Evolutionary conservation across 352 stramenopile species (phyloP), one percentile per base, ranked within the genome.

Genomic region (Globisporangium takayamanum): DNA sequence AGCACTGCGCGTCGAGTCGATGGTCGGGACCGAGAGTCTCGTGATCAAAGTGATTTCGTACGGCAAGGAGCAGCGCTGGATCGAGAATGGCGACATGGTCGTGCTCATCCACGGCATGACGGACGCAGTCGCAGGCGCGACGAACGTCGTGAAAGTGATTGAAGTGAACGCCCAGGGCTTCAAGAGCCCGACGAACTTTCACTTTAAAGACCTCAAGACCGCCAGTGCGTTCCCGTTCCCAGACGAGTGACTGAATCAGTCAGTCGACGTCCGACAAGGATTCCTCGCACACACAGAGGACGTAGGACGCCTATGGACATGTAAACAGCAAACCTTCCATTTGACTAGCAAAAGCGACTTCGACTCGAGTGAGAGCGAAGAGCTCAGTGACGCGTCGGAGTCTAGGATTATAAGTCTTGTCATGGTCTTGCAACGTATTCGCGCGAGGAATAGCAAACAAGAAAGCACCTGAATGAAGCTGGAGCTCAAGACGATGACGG

Each of bases 61-160:
- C 54, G 84, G 71, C 37, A 92, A 96, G 46, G 68, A 93, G 36
- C 62, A 75, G 37, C 81, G 80, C 14, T 96, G 89, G 82, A 84
- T 96, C 45, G 59, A 72, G 50, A 80, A 81, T 22, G 86, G 85
- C 7, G 91, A 97, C 74, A 81, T 83, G n/a, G 74, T 96, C 42
- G 89, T 97, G 50, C 78, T 92, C 58, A 83, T 97, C 60, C 88
- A 97, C 61, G 91, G 91, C 11, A 73, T 94, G 22, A 85, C 87
- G 51, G 91, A 97, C 62, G 78, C 74, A 25, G 76, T 89, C 45
- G 74, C 88, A 8, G 85, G 81, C 12, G 72, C 83, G 25, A 94
- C 87, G 28, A 97, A 96, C 59, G 88, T 95, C 49, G 78, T 97
- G 33, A 94, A 94, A 48, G 89, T 97, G 33, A 89, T 95, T 49